These are phyloP conservation scores for Cerrena zonata DNA, from an alignment of 1,284 basidiomycete genomes.

Conservation along the genomic window DNA sequence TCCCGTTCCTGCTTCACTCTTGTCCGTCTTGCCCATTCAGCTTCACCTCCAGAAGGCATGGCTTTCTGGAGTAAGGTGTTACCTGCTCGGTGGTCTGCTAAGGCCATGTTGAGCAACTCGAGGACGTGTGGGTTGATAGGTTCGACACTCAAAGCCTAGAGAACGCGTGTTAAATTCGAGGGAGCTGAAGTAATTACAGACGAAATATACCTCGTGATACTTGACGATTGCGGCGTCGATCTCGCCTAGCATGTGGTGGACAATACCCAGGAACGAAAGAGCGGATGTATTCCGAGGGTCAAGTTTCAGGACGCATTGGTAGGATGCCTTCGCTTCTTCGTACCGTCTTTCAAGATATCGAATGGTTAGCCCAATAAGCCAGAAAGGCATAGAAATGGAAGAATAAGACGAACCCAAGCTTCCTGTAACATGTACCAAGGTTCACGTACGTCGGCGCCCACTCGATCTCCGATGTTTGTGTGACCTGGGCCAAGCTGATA, in stretches of 20 bases:
- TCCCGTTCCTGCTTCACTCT: conserved; percentile 23
- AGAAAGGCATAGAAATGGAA: neutral
- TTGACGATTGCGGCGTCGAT: conserved; percentile 76
- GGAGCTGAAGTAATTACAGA: neutral
- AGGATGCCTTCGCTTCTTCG: conserved; percentile 64
- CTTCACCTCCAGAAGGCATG: conserved; percentile 22
- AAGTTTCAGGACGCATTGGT: conserved; percentile 73
- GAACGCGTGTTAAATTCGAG: neutral
- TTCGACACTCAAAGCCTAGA: conserved; percentile 73
- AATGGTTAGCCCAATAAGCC: neutral
- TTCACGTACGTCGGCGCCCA: conserved; percentile 90
- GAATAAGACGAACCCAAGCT: conserved; percentile 53
- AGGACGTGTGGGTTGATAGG: conserved; percentile 84
- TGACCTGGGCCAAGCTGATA: conserved; percentile 68
- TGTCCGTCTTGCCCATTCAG: conserved; percentile 26
- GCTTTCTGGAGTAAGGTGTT: conserved; percentile 14
- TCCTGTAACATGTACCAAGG: conserved; percentile 80
- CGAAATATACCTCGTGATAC: conserved; percentile 73
- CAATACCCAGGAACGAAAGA: conserved; percentile 79
- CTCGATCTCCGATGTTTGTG: conserved; percentile 75
- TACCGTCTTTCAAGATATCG: conserved; percentile 45
- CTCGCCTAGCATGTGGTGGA: conserved; percentile 69
- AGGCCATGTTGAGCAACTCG: conserved; percentile 78
- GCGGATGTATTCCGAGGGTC: conserved; percentile 76
- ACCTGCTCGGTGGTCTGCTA: conserved; percentile 38